phyloP scores from a whole-genome alignment of 1,139 yeast species.

The Scheffersomyces lignicola region DNA sequence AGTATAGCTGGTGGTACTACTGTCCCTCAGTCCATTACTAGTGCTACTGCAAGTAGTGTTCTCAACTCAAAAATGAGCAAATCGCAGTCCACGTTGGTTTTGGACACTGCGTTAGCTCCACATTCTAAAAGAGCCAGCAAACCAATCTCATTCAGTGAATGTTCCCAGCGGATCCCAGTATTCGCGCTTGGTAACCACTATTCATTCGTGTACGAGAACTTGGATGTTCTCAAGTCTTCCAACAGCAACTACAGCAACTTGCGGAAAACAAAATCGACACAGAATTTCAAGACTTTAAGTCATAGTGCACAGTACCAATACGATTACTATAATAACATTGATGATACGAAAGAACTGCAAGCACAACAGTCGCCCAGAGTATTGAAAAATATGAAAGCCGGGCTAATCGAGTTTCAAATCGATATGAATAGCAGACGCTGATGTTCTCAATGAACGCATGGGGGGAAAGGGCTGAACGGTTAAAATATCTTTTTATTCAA shows the following conservation, averaged over 20 bases:
- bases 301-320: slow-evolving; percentile 6
- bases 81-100: slow-evolving; percentile 3
- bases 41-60: background rate
- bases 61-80: slow-evolving; percentile 3
- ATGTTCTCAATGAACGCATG: too few species aligned
- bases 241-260: slow-evolving; percentile 1
- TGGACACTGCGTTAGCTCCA: slow-evolving; percentile 1
- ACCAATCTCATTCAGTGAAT: slow-evolving; percentile 8
- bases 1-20: background rate
- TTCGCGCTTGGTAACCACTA: slow-evolving; percentile 18
- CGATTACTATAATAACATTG: slow-evolving; percentile 2
- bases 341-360: slow-evolving; percentile 1
- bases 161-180: slow-evolving; percentile 12
- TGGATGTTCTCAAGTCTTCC: slow-evolving; percentile 8
- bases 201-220: slow-evolving; percentile 20
- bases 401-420: slow-evolving; percentile 39
- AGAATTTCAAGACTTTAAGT: slow-evolving; percentile 5
- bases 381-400: slow-evolving; percentile 35
- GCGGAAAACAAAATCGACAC: slow-evolving; percentile 5
- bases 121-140: slow-evolving; percentile 2
- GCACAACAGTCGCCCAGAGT: slow-evolving; percentile 15
- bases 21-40: background rate
- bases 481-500: too few species aligned
- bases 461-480: too few species aligned
- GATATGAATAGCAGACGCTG: slow-evolving; percentile 14